phyloP scores from a whole-genome alignment of 176 grass and related monocot species.

The Carex pumila region DNA sequence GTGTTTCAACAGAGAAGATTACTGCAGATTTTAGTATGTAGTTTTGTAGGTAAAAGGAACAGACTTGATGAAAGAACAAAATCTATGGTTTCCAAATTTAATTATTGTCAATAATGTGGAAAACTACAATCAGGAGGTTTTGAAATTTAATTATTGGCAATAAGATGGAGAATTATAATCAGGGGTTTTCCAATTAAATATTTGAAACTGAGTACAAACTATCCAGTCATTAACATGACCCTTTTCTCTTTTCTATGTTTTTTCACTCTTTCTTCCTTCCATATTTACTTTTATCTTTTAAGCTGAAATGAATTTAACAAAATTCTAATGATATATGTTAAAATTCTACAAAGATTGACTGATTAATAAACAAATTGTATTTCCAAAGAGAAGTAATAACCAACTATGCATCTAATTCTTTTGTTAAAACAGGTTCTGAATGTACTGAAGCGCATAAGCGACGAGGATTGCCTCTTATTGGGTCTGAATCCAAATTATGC shows the following conservation, averaged over 20 bases:
- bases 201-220: neutral
- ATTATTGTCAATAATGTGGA: neutral
- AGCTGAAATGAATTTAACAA: neutral
- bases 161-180: neutral
- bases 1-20: neutral
- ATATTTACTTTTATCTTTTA: neutral
- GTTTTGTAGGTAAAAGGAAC: neutral
- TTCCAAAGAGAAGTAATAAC: neutral
- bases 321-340: neutral
- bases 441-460: conserved; percentile 93
- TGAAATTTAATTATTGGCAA: neutral
- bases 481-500: conserved; percentile 87
- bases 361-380: neutral
- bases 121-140: neutral
- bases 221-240: neutral
- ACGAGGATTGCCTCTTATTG: conserved; percentile 86
- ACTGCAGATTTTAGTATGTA: neutral
- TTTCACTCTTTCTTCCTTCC: neutral
- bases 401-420: neutral
- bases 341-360: neutral
- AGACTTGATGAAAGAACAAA: neutral
- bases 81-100: neutral
- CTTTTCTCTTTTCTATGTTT: neutral
- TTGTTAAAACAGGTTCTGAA: conserved; percentile 64
- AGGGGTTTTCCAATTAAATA: neutral